These are phyloP conservation scores for Amoebophrya sp. DNA, from an alignment of 169 alveolate species.

Conservation along the genomic window DNA sequence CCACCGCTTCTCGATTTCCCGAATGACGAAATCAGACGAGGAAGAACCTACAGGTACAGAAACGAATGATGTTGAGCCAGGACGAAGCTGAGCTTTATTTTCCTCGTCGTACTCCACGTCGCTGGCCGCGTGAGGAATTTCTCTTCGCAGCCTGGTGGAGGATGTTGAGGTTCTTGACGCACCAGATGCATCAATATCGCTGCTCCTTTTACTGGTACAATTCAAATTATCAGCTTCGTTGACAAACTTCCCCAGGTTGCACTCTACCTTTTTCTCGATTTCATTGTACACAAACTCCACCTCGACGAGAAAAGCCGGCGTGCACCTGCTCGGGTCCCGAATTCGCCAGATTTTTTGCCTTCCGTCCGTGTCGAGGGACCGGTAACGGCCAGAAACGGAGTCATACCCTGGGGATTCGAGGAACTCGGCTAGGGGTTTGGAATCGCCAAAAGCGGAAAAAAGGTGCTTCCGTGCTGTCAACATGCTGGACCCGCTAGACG, in stretches of 20 bases:
- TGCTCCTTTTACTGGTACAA: too few species aligned
- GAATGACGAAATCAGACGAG: background rate
- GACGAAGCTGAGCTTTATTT: too few species aligned
- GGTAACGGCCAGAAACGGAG: background rate
- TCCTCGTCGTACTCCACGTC: too few species aligned
- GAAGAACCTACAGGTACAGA: too few species aligned
- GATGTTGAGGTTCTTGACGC: too few species aligned
- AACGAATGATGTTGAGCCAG: too few species aligned
- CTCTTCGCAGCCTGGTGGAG: too few species aligned
- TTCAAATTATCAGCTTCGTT: too few species aligned
- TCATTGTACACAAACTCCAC: background rate
- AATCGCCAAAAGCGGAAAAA: background rate
- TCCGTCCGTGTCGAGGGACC: background rate
- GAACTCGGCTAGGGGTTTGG: background rate
- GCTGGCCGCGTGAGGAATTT: too few species aligned
- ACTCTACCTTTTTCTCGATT: background rate
- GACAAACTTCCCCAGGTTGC: background rate
- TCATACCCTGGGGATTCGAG: background rate
- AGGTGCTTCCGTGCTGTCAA: background rate
- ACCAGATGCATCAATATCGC: too few species aligned
- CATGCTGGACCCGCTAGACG: background rate
- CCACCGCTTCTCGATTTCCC: background rate
- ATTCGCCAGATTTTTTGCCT: background rate
- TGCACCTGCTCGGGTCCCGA: background rate
- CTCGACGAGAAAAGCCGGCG: background rate